Evolutionary conservation across 768 basidiomycete species (phyloP).

Genomic region (Trametes maxima): DNA sequence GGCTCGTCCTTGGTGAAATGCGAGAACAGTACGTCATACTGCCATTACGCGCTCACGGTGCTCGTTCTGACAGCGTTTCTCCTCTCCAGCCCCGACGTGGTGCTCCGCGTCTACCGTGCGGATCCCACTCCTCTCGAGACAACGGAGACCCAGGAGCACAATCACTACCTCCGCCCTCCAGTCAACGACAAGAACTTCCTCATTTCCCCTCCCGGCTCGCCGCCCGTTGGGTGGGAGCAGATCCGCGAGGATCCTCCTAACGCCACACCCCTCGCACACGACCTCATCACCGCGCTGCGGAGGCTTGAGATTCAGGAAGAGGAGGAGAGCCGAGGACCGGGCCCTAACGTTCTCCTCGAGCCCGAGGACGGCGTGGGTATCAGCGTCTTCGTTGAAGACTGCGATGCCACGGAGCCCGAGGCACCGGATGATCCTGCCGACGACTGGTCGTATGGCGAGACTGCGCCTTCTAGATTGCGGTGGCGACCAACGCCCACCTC

Average conservation of each 20-base stretch:
- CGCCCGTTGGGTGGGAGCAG: slow-evolving; percentile 96
- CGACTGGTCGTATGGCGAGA: slow-evolving; percentile 64
- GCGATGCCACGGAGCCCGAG: slow-evolving; percentile 44
- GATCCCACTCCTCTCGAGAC: slow-evolving; percentile 65
- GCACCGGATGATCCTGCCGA: slow-evolving; percentile 28
- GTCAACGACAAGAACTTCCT: slow-evolving; percentile 90
- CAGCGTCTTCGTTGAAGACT: slow-evolving; percentile 78
- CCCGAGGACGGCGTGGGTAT: slow-evolving; percentile 73
- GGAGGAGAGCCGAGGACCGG: slow-evolving; percentile 35
- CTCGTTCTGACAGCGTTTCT: not conserved
- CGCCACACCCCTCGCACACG: slow-evolving; percentile 76
- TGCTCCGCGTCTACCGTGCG: slow-evolving; percentile 71
- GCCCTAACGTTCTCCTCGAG: slow-evolving; percentile 63
- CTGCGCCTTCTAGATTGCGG: slow-evolving; percentile 47
- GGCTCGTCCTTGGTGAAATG: slow-evolving; percentile 57
- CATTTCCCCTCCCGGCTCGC: slow-evolving; percentile 97
- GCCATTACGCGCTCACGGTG: not conserved
- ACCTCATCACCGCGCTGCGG: slow-evolving; percentile 79
- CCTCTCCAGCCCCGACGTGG: slow-evolving; percentile 45
- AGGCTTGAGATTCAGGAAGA: slow-evolving; percentile 60
- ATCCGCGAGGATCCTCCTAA: slow-evolving; percentile 92
- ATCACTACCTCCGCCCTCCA: slow-evolving; percentile 74
- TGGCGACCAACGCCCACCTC: slow-evolving; percentile 31
- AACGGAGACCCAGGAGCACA: slow-evolving; percentile 28
- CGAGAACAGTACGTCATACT: slow-evolving; percentile 50